Evolutionary conservation across 2,329 filamentous ascomycete genomes (phyloP), one percentile per base, ranked within the genome.

Genomic region (Diaporthe batatas): DNA sequence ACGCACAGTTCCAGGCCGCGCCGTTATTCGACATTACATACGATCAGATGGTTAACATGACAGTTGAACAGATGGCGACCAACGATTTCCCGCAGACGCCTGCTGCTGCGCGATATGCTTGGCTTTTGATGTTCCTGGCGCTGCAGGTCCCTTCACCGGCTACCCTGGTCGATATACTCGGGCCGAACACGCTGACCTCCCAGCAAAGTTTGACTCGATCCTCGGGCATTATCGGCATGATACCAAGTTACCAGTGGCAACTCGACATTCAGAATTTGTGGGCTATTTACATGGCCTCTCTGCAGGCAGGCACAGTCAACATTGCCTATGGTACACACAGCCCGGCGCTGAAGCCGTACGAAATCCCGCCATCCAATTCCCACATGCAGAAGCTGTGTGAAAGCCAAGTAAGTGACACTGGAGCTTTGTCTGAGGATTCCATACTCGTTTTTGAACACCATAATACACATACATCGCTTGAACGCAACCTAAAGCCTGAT

Each of bases 161-260:
- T 25, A 2, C 0, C 39, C 44, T 68, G 29, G 4, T 47, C 12
- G 11, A 25, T 11, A 1, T 5, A 0, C 58, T 62, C 23, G 42
- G 29, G 64, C 29, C n/a, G 36, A 59, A 47, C 65, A 44, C 29
- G 49, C 68, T 39, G 64, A n/a, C 44, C 12, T 72, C 44, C 21
- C 51, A 44, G 55, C 67, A 18, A 44, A 44, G 21, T 25, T n/a
- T 53, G 32, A 39, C 21, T 23, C 44, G 72, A 18, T 6, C 10
- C 1, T 8, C 6, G 23, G 55, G 72, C 62, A 8, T 23, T 11
- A n/a, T 65, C 12, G 68, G 53, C 21, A 2, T 16, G 0, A 53
- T 75, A 10, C 71, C 73, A 23, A 69, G 59, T 11, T 68, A 75
- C 29, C 75, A 76, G 62, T 76, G 75, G 75, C 73, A 75, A 51